Percentiles rank a stretch among this genome's conserved stretches.
Evolutionary conservation across 2,329 filamentous ascomycete species (phyloP).

Genomic region (Colletotrichum cereale): DNA sequence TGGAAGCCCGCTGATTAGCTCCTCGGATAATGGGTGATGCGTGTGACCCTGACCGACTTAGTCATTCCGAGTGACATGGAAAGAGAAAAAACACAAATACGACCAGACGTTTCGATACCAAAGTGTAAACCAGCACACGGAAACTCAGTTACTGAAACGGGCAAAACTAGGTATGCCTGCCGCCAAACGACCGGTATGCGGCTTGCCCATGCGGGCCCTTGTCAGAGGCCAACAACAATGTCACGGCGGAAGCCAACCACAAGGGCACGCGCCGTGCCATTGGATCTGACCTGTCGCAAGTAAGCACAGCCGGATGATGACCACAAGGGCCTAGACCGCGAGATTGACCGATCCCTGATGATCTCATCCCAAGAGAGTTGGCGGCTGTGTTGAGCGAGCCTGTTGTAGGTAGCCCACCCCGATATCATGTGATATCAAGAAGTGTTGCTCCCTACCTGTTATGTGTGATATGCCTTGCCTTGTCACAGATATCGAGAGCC

Average conservation of each 20-base stretch:
- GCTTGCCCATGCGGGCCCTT: conserved; percentile 9
- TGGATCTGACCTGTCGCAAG: conserved; percentile 1
- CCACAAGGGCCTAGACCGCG: conserved; percentile 23
- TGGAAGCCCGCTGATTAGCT: not conserved
- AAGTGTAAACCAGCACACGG: conserved; percentile 30
- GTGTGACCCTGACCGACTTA: not conserved
- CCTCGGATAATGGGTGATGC: not conserved
- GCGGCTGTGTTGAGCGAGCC: conserved; percentile 8
- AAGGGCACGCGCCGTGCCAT: conserved; percentile 17
- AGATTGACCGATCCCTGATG: conserved; percentile 14
- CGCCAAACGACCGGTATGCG: conserved; percentile 2
- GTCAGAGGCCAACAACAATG: not conserved
- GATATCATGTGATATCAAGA: conserved; percentile 22
- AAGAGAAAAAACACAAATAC: conserved; percentile 10
- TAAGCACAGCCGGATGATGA: conserved; percentile 1
- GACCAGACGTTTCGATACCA: conserved; percentile 8
- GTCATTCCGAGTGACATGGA: not conserved
- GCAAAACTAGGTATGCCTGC: conserved; percentile 12
- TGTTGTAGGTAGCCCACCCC: conserved; percentile 4
- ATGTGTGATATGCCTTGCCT: not conserved
- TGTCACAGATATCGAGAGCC: too few relatives aligned
- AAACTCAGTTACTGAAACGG: conserved; percentile 24
- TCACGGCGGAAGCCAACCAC: not conserved
- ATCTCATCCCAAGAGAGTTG: conserved; percentile 19
- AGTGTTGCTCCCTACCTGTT: not conserved